Base-by-base conservation (phyloP, 805 yeast species). In the Ogataea methanolica region DNA sequence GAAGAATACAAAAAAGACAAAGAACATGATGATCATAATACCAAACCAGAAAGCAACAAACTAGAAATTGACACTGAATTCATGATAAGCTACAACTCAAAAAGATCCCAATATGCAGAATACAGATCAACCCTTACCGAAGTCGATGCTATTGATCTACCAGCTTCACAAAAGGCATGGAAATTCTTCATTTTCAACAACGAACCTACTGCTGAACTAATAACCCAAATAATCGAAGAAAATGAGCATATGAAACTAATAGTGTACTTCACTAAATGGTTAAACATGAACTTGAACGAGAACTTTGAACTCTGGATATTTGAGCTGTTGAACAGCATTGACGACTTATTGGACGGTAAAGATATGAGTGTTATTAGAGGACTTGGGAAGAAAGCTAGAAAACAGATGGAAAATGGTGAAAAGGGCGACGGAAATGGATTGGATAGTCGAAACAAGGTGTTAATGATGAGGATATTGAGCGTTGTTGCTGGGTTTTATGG, bases 221-320 rank as follows among this genome's bases (percentile, higher is more conserved):
- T 73, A 19, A 59, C 60, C 2, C 62, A 59, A 39, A 48, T 66
- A 2, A 44, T 75, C n/a, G 70, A 66, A 39, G 74, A 71, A 38
- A 55, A 52, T 5, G 60, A 62, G 38, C 57, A 61, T 17, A 56
- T 74, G 39, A 63, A 70, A 41, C 56, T 75, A 40, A 45, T 71
- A 8, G 70, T 69, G n/a, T 74, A 74, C 55, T 65, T 63, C 42
- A 64, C 69, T 9, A 67, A 68, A 46, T 77, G 80, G 80, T 54
- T 70, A 21, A 61, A 65, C 29, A 62, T 60, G 17, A 63, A 56
- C 26, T 53, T 68, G 39, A 58, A 67, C 36, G 49, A 45, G 0
- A 60, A 60, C 37, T 61, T 62, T 39, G 52, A 53, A 19, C 44
- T 49, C 14, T 78, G 83, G 83, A 56, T 73, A 1, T 68, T 69